phyloP scores from a whole-genome alignment of 208 protist species.

The Herpetomonas tarakana region DNA sequence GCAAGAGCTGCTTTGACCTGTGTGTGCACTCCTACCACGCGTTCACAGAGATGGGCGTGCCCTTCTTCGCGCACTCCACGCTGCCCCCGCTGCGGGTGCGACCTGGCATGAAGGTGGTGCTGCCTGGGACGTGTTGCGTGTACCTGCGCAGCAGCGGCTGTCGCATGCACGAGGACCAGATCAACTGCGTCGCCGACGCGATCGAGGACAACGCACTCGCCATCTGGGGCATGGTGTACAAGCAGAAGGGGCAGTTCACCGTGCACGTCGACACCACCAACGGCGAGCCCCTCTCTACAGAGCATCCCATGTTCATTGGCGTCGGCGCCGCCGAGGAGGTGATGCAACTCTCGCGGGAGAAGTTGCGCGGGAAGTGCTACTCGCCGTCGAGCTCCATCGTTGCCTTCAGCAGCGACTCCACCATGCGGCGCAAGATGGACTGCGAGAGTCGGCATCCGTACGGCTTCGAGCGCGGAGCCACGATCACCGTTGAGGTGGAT shows the following conservation, averaged over 20 bases:
- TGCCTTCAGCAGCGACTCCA: constrained; percentile 75
- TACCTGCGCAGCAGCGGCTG: constrained; percentile 85
- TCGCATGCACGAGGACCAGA: constrained; percentile 52
- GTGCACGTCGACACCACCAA: constrained; percentile 63
- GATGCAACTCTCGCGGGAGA: constrained; percentile 56
- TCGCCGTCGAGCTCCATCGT: constrained; percentile 24
- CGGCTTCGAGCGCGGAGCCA: constrained; percentile 68
- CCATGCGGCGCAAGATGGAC: constrained; percentile 51
- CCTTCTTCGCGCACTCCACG: constrained; percentile 51
- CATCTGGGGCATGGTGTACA: constrained; percentile 79
- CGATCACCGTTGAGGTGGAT: constrained; percentile 76
- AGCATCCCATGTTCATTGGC: constrained; percentile 73
- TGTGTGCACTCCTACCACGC: constrained; percentile 84
- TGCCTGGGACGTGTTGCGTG: constrained; percentile 52
- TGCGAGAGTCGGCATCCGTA: constrained; percentile 50
- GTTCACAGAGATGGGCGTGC: constrained; percentile 80
- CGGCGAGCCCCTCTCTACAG: constrained; percentile 45
- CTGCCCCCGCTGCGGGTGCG: constrained; percentile 34
- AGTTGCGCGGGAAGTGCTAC: constrained; percentile 59
- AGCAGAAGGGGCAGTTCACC: constrained; percentile 45
- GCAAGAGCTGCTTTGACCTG: constrained; percentile 67
- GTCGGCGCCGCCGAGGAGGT: constrained; percentile 60
- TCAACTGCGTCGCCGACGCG: constrained; percentile 75
- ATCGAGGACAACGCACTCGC: constrained; percentile 64
- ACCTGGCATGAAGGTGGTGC: constrained; percentile 68